Base-by-base conservation (phyloP, 805 yeast species). In the Nakazawaea ishiwadae region DNA sequence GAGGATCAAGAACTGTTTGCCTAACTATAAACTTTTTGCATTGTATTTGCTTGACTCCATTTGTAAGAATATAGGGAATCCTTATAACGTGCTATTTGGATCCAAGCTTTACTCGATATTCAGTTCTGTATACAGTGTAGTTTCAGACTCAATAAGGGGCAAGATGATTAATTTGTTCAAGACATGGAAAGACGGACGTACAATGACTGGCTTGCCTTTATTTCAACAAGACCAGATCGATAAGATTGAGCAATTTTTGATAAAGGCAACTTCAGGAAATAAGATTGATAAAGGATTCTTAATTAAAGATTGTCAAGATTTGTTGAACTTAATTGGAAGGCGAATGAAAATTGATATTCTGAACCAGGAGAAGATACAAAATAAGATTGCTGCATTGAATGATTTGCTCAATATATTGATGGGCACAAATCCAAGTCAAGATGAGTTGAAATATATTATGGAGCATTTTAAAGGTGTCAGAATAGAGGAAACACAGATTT, bases 1-100 rank as follows among this genome's bases (percentile, higher is more conserved):
- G 39, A 75, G 96, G 59, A 80, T 91, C 37, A 71, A 74, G 49
- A 81, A 77, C 58, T 80, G 93, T 53, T 75, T 85, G 3, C 97
- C 97, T 1, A 73, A 76, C 10, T 90, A 86, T 49, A 93, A 93
- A 61, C 70, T 93, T 36, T 93, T 77, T 52, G 79, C 93, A 4
- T 70, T 93, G 46, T 93, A 91, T 56, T 70, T 91, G 35, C 63
- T 93, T 42, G 98, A 93, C 60, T 89, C 97, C 14, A 84, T 93
- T 36, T 84, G 91, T 63, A 93, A 93, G 60, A 86, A 82, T 53
- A 81, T 87, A 24, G 96, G 97, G 7, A 74, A 81, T 46, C 97
- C 98, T 1, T 93, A 91, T 59, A 85, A 88, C n/a, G 69, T 79
- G 5, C 59, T 85, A 39, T 79, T 93, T 57, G 82, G 90, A 39